phyloP scores from a whole-genome alignment of 352 stramenopile species.

The Pythium aristosporum region DNA sequence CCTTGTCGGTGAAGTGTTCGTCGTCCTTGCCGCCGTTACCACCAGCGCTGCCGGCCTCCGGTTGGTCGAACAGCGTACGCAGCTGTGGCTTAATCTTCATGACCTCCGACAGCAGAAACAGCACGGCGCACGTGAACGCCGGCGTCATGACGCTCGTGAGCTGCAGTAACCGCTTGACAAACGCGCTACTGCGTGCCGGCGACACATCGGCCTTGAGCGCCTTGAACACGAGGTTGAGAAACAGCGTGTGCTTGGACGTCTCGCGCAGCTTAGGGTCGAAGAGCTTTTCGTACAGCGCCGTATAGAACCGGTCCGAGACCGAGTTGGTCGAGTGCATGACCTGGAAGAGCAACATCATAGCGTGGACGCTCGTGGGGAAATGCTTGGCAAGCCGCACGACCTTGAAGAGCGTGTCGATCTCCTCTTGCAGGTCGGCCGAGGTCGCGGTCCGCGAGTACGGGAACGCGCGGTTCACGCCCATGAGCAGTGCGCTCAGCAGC shows the following conservation, averaged over 20 bases:
- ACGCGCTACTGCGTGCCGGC: conserved; percentile 78
- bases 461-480: conserved; percentile 98
- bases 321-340: conserved; percentile 86
- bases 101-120: conserved; percentile 96
- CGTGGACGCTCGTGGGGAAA: conserved; percentile 95
- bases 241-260: conserved; percentile 95
- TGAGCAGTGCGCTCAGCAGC: conserved; percentile 95
- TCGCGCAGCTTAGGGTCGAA: conserved; percentile 86
- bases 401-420: conserved; percentile 81
- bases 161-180: conserved; percentile 94
- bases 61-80: conserved; percentile 68
- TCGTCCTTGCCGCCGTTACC: conserved; percentile 31
- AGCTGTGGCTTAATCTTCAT: conserved; percentile 81
- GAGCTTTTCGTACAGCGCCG: conserved; percentile 96
- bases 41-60: conserved; percentile 30
- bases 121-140: conserved; percentile 88
- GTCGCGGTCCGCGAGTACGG: conserved; percentile 87
- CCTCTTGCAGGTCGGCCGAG: conserved; percentile 63
- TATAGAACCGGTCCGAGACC: conserved; percentile 96
- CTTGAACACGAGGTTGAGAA: conserved; percentile 98
- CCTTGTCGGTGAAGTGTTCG: conserved; percentile 47
- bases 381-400: conserved; percentile 78
- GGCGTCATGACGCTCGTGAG: conserved; percentile 78
- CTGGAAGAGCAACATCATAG: conserved; percentile 95
- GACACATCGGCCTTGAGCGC: conserved; percentile 95